These are phyloP conservation scores for Ajuga chamaepitys DNA, from an alignment of 257 asterid genomes.

Conservation along the genomic window DNA sequence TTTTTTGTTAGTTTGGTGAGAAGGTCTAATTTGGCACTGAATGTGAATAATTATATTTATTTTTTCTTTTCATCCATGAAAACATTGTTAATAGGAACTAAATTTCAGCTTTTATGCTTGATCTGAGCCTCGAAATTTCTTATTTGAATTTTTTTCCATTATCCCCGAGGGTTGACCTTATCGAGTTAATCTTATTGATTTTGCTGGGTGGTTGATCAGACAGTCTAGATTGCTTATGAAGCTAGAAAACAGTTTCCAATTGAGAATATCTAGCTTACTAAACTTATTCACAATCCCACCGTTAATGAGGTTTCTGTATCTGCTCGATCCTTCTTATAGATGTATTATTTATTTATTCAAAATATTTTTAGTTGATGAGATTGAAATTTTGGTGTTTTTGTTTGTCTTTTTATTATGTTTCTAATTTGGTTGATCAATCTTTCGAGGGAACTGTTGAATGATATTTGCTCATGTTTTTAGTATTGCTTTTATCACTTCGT, in stretches of 20 bases:
- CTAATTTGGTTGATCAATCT: neutral
- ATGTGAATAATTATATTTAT: neutral
- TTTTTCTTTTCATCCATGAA: neutral
- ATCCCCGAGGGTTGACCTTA: neutral
- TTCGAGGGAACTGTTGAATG: neutral
- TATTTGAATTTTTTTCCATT: neutral
- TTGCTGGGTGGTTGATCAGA: conserved; percentile 99
- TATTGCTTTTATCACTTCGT: neutral
- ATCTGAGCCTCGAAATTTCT: conserved; percentile 1
- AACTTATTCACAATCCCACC: conserved; percentile 91
- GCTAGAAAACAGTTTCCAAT: conserved; percentile 84
- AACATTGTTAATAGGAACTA: neutral
- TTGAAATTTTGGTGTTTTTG: neutral
- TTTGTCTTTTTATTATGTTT: neutral
- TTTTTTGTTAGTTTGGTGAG: neutral
- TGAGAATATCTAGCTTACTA: conserved; percentile 85
- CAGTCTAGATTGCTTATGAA: conserved; percentile 97
- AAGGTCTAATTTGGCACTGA: neutral
- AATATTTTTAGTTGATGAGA: neutral
- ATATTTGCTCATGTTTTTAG: neutral
- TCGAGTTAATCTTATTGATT: conserved; percentile 62
- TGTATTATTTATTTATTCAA: neutral
- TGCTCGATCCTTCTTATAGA: neutral
- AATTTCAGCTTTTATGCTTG: neutral
- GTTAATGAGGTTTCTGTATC: conserved; percentile 67